phyloP scores from a whole-genome alignment of 352 stramenopile species.

The Globisporangium rhizosaccharum region DNA sequence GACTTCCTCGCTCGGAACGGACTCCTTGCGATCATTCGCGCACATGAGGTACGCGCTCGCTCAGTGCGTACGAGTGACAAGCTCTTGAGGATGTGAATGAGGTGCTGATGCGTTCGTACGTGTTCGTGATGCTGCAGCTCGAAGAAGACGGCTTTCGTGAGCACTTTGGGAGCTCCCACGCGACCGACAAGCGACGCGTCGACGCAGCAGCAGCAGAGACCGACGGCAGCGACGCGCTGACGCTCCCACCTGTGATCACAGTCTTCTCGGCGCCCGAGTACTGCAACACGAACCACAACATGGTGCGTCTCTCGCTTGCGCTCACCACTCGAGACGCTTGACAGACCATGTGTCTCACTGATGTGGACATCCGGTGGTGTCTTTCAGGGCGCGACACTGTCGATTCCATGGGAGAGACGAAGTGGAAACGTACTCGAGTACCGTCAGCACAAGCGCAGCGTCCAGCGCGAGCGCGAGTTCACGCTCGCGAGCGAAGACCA shows the following conservation, averaged over 20 bases:
- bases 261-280: conserved; percentile 85
- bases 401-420: conserved; percentile 46
- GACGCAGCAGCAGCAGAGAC: conserved; percentile 7
- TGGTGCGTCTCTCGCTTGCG: conserved; percentile 13
- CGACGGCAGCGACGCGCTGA: conserved; percentile 11
- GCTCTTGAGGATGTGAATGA: not conserved
- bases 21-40: conserved; percentile 66
- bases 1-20: conserved; percentile 65
- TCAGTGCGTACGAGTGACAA: not conserved
- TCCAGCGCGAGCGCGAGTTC: conserved; percentile 47
- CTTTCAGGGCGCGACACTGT: conserved; percentile 50
- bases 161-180: conserved; percentile 35
- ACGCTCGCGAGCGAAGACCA: conserved; percentile 46
- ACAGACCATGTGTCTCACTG: not conserved
- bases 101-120: not conserved
- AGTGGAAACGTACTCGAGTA: conserved; percentile 36
- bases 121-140: conserved; percentile 17
- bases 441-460: conserved; percentile 64
- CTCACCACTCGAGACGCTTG: not conserved
- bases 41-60: conserved; percentile 44
- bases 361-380: not conserved
- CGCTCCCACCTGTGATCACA: conserved; percentile 58
- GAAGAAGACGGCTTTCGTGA: conserved; percentile 75
- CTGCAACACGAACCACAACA: conserved; percentile 81
- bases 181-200: not conserved